Conservation (phyloP, 768 basidiomycete genomes). For the Lyophyllum shimeji region DNA sequence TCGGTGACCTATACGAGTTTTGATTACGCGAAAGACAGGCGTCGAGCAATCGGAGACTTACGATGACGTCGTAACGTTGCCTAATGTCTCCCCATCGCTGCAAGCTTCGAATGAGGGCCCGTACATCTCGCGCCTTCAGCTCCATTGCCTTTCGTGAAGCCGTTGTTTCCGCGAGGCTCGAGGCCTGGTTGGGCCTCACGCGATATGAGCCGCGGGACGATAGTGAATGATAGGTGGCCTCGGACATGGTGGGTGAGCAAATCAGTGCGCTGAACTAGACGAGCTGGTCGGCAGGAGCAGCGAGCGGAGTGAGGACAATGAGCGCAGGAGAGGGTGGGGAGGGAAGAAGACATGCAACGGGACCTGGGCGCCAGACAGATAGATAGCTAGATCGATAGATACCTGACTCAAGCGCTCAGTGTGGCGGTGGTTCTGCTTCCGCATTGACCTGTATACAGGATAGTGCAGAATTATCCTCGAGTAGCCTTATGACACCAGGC, state of each 20-base stretch:
- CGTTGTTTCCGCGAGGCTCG: slow-evolving; percentile 78
- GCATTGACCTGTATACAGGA: slow-evolving; percentile 16
- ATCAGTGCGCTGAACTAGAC: not conserved
- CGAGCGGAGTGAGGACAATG: slow-evolving; percentile 21
- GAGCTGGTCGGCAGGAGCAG: slow-evolving; percentile 19
- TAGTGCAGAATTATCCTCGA: not conserved
- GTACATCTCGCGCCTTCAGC: slow-evolving; percentile 95
- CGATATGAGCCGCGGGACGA: slow-evolving; percentile 29
- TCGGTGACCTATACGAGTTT: slow-evolving; percentile 66
- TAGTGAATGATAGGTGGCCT: slow-evolving; percentile 28
- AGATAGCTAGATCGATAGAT: slow-evolving; percentile 55
- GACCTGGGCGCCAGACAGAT: slow-evolving; percentile 51
- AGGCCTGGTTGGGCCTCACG: slow-evolving; percentile 52
- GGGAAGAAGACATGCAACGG: slow-evolving; percentile 39
- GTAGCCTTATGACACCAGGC: not conserved
- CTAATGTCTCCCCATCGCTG: slow-evolving; percentile 98
- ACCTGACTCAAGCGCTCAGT: slow-evolving; percentile 58
- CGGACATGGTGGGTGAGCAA: slow-evolving; percentile 17
- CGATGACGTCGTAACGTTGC: slow-evolving; percentile 91
- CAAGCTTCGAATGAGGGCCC: slow-evolving; percentile 90
- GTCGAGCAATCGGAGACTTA: slow-evolving; percentile 36
- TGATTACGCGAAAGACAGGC: not conserved
- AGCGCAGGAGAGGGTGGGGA: slow-evolving; percentile 33
- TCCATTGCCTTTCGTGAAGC: slow-evolving; percentile 97
- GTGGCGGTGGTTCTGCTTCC: slow-evolving; percentile 50